Conservation (phyloP, 805 yeast genomes). For the Lipomyces mesembrius region DNA sequence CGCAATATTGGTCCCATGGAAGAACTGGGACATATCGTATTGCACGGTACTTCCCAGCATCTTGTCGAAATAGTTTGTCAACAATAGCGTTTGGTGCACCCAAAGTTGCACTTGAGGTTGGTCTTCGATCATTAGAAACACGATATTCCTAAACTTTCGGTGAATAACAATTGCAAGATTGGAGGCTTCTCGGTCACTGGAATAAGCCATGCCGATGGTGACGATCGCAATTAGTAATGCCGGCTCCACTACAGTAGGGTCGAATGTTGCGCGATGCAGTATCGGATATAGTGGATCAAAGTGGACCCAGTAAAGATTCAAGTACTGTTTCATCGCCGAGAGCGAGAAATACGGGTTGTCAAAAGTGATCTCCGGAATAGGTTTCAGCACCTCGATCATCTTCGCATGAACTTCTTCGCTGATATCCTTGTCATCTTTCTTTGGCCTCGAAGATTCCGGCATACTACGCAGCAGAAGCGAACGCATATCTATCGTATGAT, state of each 20-base stretch:
- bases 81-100: conserved; percentile 43
- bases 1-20: conserved; percentile 44
- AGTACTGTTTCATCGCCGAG: conserved; percentile 36
- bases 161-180: conserved; percentile 41
- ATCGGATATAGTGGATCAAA: conserved; percentile 50
- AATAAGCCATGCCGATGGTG: conserved; percentile 45
- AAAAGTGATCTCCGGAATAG: conserved; percentile 32
- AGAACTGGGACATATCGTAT: conserved; percentile 44
- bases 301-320: conserved; percentile 47
- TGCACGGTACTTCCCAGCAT: conserved; percentile 43
- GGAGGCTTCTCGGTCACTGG: conserved; percentile 38
- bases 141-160: conserved; percentile 42
- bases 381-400: conserved; percentile 34
- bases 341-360: conserved; percentile 35
- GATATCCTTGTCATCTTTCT: conserved; percentile 16
- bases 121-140: conserved; percentile 40
- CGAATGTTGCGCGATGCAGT: conserved; percentile 48
- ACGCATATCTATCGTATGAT: conserved; percentile 1
- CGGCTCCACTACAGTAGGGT: conserved; percentile 38
- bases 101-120: conserved; percentile 43
- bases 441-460: not conserved
- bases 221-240: conserved; percentile 41
- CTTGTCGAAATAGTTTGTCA: conserved; percentile 42
- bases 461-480: conserved; percentile 9
- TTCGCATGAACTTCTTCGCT: conserved; percentile 18